Percentiles rank a stretch among this genome's conserved stretches.
phyloP scores from a whole-genome alignment of 495 filamentous ascomycete genomes.

The Penicillium pancosmium region DNA sequence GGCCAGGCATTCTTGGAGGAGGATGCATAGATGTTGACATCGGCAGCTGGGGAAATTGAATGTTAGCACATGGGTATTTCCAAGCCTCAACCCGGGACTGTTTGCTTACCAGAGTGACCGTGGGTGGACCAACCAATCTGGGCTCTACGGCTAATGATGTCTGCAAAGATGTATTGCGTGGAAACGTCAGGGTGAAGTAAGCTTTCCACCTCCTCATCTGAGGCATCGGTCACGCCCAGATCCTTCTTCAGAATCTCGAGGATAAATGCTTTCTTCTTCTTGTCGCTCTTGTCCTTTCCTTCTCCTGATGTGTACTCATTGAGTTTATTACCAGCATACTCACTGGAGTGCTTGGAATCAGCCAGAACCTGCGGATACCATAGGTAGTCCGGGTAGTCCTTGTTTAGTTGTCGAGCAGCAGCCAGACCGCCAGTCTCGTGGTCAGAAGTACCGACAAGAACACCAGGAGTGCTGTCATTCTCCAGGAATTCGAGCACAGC shows the following conservation, averaged over 20 bases:
- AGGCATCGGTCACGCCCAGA: slow-evolving; percentile 76
- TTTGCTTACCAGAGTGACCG: slow-evolving; percentile 68
- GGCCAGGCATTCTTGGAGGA: slow-evolving; percentile 46
- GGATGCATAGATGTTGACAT: slow-evolving; percentile 89
- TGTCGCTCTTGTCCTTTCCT: slow-evolving; percentile 23
- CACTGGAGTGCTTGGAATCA: slow-evolving; percentile 77
- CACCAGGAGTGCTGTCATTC: slow-evolving; percentile 67
- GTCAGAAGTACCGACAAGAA: slow-evolving; percentile 87
- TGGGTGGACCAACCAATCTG: slow-evolving; percentile 93
- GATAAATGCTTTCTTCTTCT: slow-evolving; percentile 54
- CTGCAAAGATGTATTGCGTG: slow-evolving; percentile 66
- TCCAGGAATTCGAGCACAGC: slow-evolving; percentile 84
- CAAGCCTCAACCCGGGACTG: neutral
- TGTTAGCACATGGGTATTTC: slow-evolving; percentile 19
- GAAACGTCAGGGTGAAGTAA: slow-evolving; percentile 54
- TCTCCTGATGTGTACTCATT: slow-evolving; percentile 50
- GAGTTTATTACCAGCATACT: slow-evolving; percentile 65
- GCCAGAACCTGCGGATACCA: slow-evolving; percentile 85
- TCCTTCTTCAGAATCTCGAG: slow-evolving; percentile 61
- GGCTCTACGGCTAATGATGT: slow-evolving; percentile 82
- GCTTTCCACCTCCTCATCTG: slow-evolving; percentile 67
- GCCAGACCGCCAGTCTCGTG: slow-evolving; percentile 93
- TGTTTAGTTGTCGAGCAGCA: slow-evolving; percentile 72
- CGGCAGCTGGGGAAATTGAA: slow-evolving; percentile 53
- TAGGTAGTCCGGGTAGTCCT: slow-evolving; percentile 72